Base-by-base conservation (phyloP, 1,284 basidiomycete genomes). In the Ustilago cynodontis region DNA sequence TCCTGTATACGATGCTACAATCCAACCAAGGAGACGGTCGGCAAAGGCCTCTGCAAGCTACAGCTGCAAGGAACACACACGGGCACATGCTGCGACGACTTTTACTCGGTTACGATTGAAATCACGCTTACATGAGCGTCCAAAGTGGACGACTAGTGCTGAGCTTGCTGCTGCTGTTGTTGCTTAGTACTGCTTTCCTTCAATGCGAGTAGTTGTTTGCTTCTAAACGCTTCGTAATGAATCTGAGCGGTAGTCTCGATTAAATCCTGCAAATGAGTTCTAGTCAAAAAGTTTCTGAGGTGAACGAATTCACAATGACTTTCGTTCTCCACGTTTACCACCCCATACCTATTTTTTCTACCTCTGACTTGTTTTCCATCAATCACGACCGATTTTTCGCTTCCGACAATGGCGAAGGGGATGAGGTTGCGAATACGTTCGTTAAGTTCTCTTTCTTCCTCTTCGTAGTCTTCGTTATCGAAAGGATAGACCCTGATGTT, bases 221-320 rank as follows among this genome's bases (percentile, higher is more conserved):
- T 95, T 79, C 96, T 92, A 93, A 99, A 99, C 9, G 95, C 95
- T 89, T 99, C 97, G 88, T 99, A 99, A 88, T 99, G 97, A 86
- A 97, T 97, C 87, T 96, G 93, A 9, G 95, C 94, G 2, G 96
- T 99, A 62, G 96, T 98, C 89, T 99, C 96, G 86, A 99, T 98
- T 82, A 99, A 88, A 86, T 99, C 97, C 87, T 99, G 97, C 83
- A 99, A 88, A 88, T 99, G 96, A 33, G 96, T 96, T 87, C 78
- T 90, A 3, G 93, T 95, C 77, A 98, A 89, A 90, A 98, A 98
- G 90, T 99, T 96, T 82, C 96, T 91, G 76, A 99, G 89, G 87
- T 98, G 94, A 83, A 95, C 90, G 87, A 99, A 99, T 88, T 99
- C 96, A 91, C 96, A 99, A 88, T 99, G 96, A 74, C 89, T 90